Base-by-base conservation (phyloP, 352 stramenopile genomes). In the Globisporangium mamillatum region DNA sequence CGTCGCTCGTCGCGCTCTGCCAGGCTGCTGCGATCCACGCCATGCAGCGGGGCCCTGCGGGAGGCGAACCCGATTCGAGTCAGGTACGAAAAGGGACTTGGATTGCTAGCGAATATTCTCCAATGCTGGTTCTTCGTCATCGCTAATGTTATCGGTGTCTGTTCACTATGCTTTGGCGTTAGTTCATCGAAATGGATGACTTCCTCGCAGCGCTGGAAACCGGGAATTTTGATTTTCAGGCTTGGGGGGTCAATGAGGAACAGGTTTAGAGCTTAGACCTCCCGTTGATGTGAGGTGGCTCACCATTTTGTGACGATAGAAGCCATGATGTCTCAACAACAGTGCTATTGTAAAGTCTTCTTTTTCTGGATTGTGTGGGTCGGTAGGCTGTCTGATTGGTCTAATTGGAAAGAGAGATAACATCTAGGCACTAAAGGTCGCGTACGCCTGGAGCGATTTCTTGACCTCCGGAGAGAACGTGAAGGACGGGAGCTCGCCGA, bases 1-100 rank as follows among this genome's bases (percentile, higher is more conserved):
- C 88, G n/a, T 89, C 85, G 7, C 68, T 93, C 16, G 81, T 93
- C 7, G 83, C 85, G 9, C 63, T 94, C 10, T 93, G 85, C 55
- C 85, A 92, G 62, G 64, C 78, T 52, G 87, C 85, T 63, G 83
- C 87, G 12, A 92, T 93, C 50, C 68, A 86, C 54, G 77, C 85
- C 3, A 93, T 94, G 85, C 83, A 92, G 55, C 80, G 82, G 52
- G 76, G 74, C 50, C 63, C 53, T 59, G 63, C 38, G 41, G 70
- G 29, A 24, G 66, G 68, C 75, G 8, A 44, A 20, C 46, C 75
- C 83, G 76, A 75, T 85, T 64, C 38, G 57, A 60, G 18, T 10
- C 27, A 36, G n/a, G 10, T 34, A 6, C 20, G 57, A 29, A 14
- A 54, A 25, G 9, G 9, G 5, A 25, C 32, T 32, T 22, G 18